phyloP scores from a whole-genome alignment of 768 basidiomycete species.

The Boletus tomentosulus region DNA sequence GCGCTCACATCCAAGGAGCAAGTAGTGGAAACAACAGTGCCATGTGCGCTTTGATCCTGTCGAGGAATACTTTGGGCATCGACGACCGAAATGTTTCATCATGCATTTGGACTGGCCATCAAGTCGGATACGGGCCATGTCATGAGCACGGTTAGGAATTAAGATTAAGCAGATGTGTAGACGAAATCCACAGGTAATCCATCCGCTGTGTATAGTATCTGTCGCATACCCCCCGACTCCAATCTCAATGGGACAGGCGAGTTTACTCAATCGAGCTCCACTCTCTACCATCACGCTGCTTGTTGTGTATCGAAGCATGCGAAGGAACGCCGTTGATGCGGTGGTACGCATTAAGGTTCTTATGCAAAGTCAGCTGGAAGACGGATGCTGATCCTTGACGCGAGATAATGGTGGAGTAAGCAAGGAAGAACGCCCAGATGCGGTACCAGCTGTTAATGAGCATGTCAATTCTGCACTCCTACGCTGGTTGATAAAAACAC shows the following conservation, averaged over 20 bases:
- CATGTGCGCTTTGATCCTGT: too few species aligned
- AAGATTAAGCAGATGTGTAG: constrained; percentile 26
- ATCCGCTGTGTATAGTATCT: constrained; percentile 9
- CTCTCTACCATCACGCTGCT: constrained; percentile 28
- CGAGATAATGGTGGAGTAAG: constrained; percentile 80
- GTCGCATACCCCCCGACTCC: background rate
- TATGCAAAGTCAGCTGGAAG: constrained; percentile 97
- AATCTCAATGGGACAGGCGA: background rate
- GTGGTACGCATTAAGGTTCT: constrained; percentile 95
- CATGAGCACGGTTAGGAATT: constrained; percentile 6
- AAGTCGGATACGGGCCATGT: background rate
- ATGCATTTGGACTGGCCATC: too few species aligned
- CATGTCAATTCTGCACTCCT: background rate
- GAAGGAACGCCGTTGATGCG: constrained; percentile 80
- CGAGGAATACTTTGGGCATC: too few species aligned
- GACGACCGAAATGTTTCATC: too few species aligned
- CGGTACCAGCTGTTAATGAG: constrained; percentile 64
- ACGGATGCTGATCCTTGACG: constrained; percentile 88
- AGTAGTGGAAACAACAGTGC: too few species aligned
- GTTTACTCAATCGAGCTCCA: constrained; percentile 25
- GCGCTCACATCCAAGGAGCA: too few species aligned
- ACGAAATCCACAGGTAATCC: constrained; percentile 4
- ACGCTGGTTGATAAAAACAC: constrained; percentile 1
- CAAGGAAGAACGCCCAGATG: constrained; percentile 96
- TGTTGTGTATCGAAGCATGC: constrained; percentile 77